Evolutionary conservation across 371 early-diverging fungal genomes (phyloP).

Genomic region (Rhizopus delemar): DNA sequence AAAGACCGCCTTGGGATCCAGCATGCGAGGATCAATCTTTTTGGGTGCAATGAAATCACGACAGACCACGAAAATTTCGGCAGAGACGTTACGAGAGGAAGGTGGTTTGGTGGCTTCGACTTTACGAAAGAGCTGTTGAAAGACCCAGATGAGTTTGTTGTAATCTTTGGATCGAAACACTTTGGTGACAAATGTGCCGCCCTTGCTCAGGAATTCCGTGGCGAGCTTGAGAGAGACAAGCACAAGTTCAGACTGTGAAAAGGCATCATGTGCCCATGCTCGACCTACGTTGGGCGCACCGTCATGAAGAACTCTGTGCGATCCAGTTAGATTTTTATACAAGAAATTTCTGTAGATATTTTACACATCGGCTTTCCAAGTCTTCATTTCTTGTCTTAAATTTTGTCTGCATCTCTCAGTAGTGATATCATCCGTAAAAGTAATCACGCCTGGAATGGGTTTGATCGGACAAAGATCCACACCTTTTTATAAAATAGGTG

Average conservation of each 20-base stretch:
- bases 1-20: constrained; percentile 96
- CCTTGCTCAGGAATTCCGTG: constrained; percentile 91
- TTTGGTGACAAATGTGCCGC: constrained; percentile 99
- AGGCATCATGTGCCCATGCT: constrained; percentile 98
- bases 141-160: constrained; percentile 97
- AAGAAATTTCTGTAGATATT: constrained; percentile 14
- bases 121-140: constrained; percentile 95
- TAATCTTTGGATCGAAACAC: constrained; percentile 99
- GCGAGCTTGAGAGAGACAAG: constrained; percentile 95
- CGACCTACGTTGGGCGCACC: constrained; percentile 99
- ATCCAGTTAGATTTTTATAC: neutral
- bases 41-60: constrained; percentile 93
- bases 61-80: constrained; percentile 99
- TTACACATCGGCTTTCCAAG: constrained; percentile 98
- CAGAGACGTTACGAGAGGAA: constrained; percentile 98
- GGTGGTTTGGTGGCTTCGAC: constrained; percentile 99
- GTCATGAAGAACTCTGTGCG: constrained; percentile 92
- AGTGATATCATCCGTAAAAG: constrained; percentile 98
- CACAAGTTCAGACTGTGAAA: constrained; percentile 96
- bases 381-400: constrained; percentile 88
- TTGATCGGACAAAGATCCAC: constrained; percentile 98
- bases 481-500: constrained; percentile 52
- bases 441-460: constrained; percentile 95
- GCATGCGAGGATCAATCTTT: constrained; percentile 91
- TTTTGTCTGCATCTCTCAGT: constrained; percentile 89